Percentiles rank a stretch among this genome's conserved stretches.
Conservation (phyloP, 768 basidiomycete species). For the Pleurotus platypus region DNA sequence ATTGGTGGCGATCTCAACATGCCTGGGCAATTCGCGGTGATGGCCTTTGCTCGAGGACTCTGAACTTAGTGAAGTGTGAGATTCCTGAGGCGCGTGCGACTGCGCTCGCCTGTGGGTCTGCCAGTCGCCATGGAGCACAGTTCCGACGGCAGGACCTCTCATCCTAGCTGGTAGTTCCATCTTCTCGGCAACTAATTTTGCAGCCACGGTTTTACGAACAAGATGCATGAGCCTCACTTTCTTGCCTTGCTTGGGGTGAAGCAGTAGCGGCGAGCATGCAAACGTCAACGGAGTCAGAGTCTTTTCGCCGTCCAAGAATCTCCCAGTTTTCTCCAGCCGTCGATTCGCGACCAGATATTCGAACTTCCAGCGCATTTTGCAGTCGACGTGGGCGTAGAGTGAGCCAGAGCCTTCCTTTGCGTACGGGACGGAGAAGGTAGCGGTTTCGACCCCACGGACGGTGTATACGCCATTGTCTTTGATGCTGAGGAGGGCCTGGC, state of each 20-base stretch:
- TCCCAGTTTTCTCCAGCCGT: constrained; percentile 39
- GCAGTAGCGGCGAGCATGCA: constrained; percentile 66
- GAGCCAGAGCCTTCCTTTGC: constrained; percentile 19
- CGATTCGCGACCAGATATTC: constrained; percentile 74
- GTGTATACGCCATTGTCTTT: constrained; percentile 75
- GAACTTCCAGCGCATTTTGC: constrained; percentile 68
- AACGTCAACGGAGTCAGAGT: constrained; percentile 69
- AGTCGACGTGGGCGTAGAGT: constrained; percentile 11
- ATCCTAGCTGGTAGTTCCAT: constrained; percentile 38
- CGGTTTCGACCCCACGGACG: constrained; percentile 60
- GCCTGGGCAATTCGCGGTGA: neutral
- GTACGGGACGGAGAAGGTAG: constrained; percentile 14
- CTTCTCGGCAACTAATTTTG: constrained; percentile 65
- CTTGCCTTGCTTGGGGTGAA: constrained; percentile 61
- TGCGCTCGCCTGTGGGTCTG: constrained; percentile 24
- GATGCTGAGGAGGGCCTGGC: constrained; percentile 67
- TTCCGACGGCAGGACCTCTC: neutral
- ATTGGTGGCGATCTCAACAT: neutral
- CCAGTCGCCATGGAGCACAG: constrained; percentile 11
- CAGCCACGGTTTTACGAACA: constrained; percentile 62
- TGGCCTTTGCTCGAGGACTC: neutral
- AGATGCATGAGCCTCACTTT: constrained; percentile 68
- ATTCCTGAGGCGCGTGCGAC: constrained; percentile 18
- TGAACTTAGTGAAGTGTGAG: constrained; percentile 17
- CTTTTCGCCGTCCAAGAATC: constrained; percentile 63